Evolutionary conservation across 1,284 basidiomycete genomes (phyloP).

Genomic region (Cryptococcus sp.): DNA sequence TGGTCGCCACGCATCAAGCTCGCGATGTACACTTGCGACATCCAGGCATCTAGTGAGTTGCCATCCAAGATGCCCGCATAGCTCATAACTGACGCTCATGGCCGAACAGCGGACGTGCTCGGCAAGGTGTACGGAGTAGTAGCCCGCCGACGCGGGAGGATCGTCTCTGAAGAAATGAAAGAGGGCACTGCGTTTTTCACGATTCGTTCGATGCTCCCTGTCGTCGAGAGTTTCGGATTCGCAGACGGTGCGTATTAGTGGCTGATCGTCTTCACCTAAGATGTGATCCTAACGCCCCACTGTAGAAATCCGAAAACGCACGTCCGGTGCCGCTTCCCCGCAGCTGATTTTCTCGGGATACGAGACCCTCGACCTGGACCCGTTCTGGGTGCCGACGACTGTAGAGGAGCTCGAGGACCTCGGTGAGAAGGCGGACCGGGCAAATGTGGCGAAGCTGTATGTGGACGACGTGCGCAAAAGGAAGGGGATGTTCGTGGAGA

Average conservation of each 20-base stretch:
- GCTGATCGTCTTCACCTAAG: not conserved
- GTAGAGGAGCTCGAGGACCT: constrained; percentile 97
- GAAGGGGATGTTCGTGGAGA: constrained; percentile 93
- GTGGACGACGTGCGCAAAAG: constrained; percentile 87
- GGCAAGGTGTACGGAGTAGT: constrained; percentile 98
- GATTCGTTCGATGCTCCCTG: constrained; percentile 84
- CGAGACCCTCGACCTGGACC: constrained; percentile 86
- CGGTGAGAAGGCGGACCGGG: constrained; percentile 90
- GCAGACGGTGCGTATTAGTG: constrained; percentile 73
- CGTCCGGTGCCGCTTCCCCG: constrained; percentile 93
- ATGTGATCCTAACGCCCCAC: not conserved
- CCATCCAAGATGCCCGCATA: not conserved
- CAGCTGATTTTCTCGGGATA: constrained; percentile 95
- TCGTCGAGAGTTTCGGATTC: constrained; percentile 96
- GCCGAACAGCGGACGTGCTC: constrained; percentile 78
- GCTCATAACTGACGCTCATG: constrained; percentile 6
- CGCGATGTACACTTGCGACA: constrained; percentile 98
- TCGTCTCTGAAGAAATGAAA: constrained; percentile 97
- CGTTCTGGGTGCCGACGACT: constrained; percentile 98
- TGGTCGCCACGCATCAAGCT: constrained; percentile 97
- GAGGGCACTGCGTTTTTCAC: constrained; percentile 96
- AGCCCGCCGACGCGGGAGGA: constrained; percentile 80
- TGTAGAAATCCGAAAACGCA: constrained; percentile 89
- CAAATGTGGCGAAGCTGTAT: constrained; percentile 90
- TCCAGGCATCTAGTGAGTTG: constrained; percentile 87